These are phyloP conservation scores for Zangia roseola DNA, from an alignment of 768 basidiomycete genomes.

Conservation along the genomic window DNA sequence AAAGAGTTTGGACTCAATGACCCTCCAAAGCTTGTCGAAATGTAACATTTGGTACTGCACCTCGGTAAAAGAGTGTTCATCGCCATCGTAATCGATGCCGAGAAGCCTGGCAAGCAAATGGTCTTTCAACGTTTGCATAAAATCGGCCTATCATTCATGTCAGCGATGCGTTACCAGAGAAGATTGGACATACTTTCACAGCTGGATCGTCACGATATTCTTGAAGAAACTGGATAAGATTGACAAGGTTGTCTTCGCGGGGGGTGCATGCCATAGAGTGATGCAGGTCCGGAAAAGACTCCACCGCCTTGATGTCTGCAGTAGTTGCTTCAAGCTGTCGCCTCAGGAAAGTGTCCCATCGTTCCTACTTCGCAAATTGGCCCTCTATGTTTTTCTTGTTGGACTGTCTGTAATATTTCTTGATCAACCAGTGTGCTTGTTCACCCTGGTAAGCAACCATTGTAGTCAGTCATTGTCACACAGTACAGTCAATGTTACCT, in stretches of 20 bases:
- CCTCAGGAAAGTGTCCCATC: not conserved
- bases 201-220: constrained; percentile 6
- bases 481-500: too few relatives aligned
- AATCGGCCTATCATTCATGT: not conserved
- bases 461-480: too few relatives aligned
- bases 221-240: not conserved
- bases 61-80: not conserved
- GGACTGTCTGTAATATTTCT: not conserved
- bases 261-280: not conserved
- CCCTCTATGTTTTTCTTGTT: not conserved
- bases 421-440: not conserved
- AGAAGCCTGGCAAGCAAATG: too few relatives aligned
- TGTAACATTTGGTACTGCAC: not conserved
- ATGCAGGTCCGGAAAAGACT: not conserved
- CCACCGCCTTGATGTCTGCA: not conserved
- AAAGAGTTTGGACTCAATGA: not conserved
- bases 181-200: not conserved
- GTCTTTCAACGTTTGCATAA: too few relatives aligned
- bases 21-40: not conserved
- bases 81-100: not conserved
- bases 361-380: not conserved
- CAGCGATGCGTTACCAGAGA: not conserved
- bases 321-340: not conserved
- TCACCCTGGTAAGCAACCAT: not conserved
- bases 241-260: not conserved